phyloP scores from a whole-genome alignment of 345 rosid genomes.

The Eucalyptus regnans region DNA sequence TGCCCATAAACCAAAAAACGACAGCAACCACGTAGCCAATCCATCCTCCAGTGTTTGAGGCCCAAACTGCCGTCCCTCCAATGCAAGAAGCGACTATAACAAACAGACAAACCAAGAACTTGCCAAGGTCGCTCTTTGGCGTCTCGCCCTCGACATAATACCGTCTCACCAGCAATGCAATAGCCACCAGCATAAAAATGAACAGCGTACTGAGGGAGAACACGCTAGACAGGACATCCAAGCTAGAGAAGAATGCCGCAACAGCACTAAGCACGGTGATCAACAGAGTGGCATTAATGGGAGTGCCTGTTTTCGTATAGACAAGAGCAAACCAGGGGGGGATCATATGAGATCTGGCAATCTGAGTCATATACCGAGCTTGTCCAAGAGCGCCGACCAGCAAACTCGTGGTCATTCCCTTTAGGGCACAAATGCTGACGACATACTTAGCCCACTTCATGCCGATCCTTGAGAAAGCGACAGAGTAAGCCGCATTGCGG shows the following conservation, averaged over 20 bases:
- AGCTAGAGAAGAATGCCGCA: slow-evolving; percentile 67
- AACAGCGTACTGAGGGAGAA: slow-evolving; percentile 62
- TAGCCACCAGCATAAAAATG: slow-evolving; percentile 77
- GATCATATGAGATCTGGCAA: slow-evolving; percentile 93
- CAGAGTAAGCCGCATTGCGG: slow-evolving; percentile 61
- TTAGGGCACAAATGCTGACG: slow-evolving; percentile 77
- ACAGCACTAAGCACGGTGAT: slow-evolving; percentile 42
- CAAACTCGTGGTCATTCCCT: slow-evolving; percentile 89
- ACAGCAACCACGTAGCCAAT: slow-evolving; percentile 33
- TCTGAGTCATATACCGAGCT: slow-evolving; percentile 88
- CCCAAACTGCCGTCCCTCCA: slow-evolving; percentile 49
- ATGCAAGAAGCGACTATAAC: slow-evolving; percentile 48
- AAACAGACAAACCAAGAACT: slow-evolving; percentile 31
- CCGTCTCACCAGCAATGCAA: slow-evolving; percentile 75
- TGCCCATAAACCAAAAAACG: slow-evolving; percentile 50
- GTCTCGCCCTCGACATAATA: slow-evolving; percentile 56
- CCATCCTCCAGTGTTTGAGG: slow-evolving; percentile 32
- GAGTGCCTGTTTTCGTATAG: slow-evolving; percentile 87
- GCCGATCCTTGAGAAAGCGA: slow-evolving; percentile 70
- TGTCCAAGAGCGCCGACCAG: slow-evolving; percentile 86
- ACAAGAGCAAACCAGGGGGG: slow-evolving; percentile 90
- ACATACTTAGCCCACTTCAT: slow-evolving; percentile 91
- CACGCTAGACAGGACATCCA: slow-evolving; percentile 69
- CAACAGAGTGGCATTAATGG: slow-evolving; percentile 68
- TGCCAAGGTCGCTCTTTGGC: slow-evolving; percentile 25